phyloP scores from a whole-genome alignment of 2,329 filamentous ascomycete genomes.

The Neospermospora avenae region DNA sequence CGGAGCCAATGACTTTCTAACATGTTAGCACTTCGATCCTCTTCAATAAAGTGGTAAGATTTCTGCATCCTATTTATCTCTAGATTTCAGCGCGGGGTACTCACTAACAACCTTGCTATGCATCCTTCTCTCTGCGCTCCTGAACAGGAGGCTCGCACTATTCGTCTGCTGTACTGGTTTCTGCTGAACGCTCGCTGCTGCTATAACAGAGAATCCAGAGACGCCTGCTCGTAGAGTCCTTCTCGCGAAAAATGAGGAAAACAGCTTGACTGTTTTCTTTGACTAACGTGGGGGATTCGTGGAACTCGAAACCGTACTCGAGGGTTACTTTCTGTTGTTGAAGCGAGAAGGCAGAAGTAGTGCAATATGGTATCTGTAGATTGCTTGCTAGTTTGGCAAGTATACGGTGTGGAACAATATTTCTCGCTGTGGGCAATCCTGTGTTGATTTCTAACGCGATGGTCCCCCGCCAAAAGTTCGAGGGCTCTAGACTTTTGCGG shows the following conservation, averaged over 20 bases:
- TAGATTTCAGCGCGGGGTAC: constrained; percentile 38
- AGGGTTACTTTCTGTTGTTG: background rate
- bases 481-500: background rate
- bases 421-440: background rate
- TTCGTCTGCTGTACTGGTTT: constrained; percentile 42
- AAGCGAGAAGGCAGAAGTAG: background rate
- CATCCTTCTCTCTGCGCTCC: constrained; percentile 58
- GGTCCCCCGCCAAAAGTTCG: background rate
- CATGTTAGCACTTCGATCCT: constrained; percentile 10
- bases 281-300: background rate
- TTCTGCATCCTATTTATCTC: background rate
- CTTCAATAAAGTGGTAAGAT: background rate
- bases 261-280: constrained; percentile 72
- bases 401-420: background rate
- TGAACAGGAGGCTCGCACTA: constrained; percentile 27
- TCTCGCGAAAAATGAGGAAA: constrained; percentile 71
- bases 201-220: constrained; percentile 69
- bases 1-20: constrained; percentile 76
- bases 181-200: constrained; percentile 62
- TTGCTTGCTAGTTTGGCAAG: too few species aligned
- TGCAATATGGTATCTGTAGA: background rate
- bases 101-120: constrained; percentile 89
- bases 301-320: too few species aligned
- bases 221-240: constrained; percentile 73
- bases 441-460: constrained; percentile 8